Conservation (phyloP, 129 eudicot genomes). For the Artemisia argyi region DNA sequence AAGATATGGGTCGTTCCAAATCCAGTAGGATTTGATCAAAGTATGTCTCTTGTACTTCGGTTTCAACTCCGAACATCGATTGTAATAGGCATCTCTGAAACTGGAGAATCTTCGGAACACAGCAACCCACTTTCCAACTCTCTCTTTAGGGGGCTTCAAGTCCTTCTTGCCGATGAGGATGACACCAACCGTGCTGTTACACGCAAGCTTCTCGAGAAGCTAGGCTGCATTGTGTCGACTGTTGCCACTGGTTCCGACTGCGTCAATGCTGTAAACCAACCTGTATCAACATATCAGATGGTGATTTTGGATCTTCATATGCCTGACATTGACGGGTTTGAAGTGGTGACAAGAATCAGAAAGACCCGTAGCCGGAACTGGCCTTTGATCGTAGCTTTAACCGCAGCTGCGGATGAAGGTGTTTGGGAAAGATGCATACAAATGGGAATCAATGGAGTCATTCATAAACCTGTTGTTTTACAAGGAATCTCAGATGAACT, state of each 20-base stretch:
- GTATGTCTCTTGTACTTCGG: slow-evolving; percentile 57
- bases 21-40: slow-evolving; percentile 53
- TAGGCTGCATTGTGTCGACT: slow-evolving; percentile 61
- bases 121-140: slow-evolving; percentile 45
- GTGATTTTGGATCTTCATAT: slow-evolving; percentile 67
- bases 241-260: slow-evolving; percentile 65
- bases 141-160: slow-evolving; percentile 55
- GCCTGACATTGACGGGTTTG: slow-evolving; percentile 74
- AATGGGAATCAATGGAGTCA: slow-evolving; percentile 65
- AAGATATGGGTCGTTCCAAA: slow-evolving; percentile 59
- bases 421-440: slow-evolving; percentile 49
- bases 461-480: slow-evolving; percentile 61
- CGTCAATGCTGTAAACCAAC: slow-evolving; percentile 44
- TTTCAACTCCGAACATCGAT: slow-evolving; percentile 54
- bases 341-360: slow-evolving; percentile 53
- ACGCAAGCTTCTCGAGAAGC: slow-evolving; percentile 57
- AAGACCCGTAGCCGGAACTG: slow-evolving; percentile 61
- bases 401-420: slow-evolving; percentile 38
- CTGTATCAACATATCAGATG: slow-evolving; percentile 35
- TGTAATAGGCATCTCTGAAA: slow-evolving; percentile 38
- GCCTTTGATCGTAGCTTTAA: slow-evolving; percentile 70
- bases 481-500: slow-evolving; percentile 67
- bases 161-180: slow-evolving; percentile 69
- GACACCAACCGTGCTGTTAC: slow-evolving; percentile 66
- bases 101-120: slow-evolving; percentile 49